Conservation (phyloP, 2,329 filamentous ascomycete species). For the Zymoseptoria brevis region DNA sequence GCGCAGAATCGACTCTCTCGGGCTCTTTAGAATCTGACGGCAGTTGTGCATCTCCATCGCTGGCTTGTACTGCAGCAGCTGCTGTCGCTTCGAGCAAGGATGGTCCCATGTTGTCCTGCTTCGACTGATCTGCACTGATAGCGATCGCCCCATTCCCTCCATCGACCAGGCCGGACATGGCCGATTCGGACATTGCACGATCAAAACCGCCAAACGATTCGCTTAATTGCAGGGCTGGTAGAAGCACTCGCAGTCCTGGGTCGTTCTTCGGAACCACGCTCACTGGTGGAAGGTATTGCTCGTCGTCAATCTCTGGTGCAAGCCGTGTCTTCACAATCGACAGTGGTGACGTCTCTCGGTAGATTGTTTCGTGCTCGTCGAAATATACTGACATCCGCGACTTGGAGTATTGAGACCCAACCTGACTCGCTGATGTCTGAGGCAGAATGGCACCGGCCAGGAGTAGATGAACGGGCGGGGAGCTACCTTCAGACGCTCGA, state of each 20-base stretch:
- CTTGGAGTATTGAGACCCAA: background rate
- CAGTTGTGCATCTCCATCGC: constrained; percentile 2
- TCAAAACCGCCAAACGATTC: background rate
- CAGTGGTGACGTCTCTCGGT: background rate
- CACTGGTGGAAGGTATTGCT: background rate
- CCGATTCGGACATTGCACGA: background rate
- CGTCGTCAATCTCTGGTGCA: background rate
- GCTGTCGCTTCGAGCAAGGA: constrained; percentile 5
- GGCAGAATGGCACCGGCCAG: background rate
- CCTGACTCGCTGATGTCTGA: background rate
- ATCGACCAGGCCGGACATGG: background rate
- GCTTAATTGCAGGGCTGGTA: background rate
- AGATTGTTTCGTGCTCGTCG: constrained; percentile 3
- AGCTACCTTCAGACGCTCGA: background rate
- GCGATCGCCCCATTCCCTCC: background rate
- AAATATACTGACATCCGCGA: background rate
- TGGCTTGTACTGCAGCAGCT: constrained; percentile 11
- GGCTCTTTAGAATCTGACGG: constrained; percentile 6
- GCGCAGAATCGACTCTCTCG: constrained; percentile 16
- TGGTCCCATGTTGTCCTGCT: background rate
- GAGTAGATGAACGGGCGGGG: background rate
- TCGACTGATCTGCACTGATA: background rate
- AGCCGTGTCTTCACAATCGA: background rate
- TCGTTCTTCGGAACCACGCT: background rate
- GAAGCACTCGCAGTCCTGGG: background rate